phyloP scores from a whole-genome alignment of 441 rosid genomes.

The Mallotus japonicus region DNA sequence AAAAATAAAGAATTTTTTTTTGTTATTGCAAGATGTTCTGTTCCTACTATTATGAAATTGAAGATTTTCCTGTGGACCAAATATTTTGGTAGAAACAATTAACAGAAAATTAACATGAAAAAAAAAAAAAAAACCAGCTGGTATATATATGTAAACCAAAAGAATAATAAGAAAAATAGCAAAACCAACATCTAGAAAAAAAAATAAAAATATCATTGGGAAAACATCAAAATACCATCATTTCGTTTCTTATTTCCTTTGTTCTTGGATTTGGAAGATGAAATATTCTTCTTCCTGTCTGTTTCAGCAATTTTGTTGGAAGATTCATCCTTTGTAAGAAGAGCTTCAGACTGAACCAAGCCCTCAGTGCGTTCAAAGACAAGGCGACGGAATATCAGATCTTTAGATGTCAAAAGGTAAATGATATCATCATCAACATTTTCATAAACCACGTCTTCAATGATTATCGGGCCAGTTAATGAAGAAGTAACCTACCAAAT shows the following conservation, averaged over 20 bases:
- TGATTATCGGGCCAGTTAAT: conserved; percentile 60
- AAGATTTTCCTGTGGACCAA: background rate
- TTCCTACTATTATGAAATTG: background rate
- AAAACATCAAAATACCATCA: conserved; percentile 43
- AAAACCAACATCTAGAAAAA: background rate
- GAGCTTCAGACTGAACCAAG: conserved; percentile 92
- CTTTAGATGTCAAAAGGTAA: conserved; percentile 40
- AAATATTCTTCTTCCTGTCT: conserved; percentile 35
- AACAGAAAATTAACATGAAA: conserved; percentile 7
- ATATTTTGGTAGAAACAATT: conserved; percentile 3
- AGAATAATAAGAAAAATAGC: background rate
- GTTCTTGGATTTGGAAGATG: conserved; percentile 50
- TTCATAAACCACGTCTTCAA: conserved; percentile 88
- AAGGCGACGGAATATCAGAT: conserved; percentile 77
- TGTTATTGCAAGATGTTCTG: background rate
- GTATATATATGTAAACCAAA: background rate
- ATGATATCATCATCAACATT: conserved; percentile 43
- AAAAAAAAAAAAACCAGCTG: background rate
- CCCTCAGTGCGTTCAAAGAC: conserved; percentile 73
- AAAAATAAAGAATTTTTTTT: no score
- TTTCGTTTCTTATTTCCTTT: conserved; percentile 40
- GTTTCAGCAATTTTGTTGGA: conserved; percentile 30
- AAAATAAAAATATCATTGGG: background rate
- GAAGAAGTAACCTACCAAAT: conserved; percentile 62
- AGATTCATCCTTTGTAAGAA: conserved; percentile 46